These are phyloP conservation scores for Solanum corneliomulleri DNA, from an alignment of 257 asterid species.

Conservation along the genomic window DNA sequence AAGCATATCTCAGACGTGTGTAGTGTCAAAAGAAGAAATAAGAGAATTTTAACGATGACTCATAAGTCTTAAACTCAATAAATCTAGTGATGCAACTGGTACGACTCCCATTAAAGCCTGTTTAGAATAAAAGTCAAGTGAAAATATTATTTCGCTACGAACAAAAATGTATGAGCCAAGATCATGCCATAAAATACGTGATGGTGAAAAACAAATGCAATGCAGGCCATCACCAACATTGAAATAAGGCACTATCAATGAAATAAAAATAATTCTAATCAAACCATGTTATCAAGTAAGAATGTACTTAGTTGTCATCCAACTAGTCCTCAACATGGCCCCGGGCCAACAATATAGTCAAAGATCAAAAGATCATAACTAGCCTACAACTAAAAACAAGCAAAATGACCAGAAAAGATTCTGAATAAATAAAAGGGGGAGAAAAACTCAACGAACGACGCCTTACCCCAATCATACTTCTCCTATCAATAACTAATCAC, in stretches of 20 bases:
- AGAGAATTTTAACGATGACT: not conserved
- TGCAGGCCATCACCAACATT: not conserved
- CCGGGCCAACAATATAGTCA: not conserved
- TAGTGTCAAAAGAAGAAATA: too few relatives aligned
- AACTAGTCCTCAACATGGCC: not conserved
- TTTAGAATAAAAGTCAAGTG: not conserved
- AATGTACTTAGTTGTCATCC: not conserved
- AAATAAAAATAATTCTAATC: not conserved
- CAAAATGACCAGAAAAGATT: not conserved
- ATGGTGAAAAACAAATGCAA: not conserved
- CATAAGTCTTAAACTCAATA: not conserved
- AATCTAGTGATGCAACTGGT: not conserved
- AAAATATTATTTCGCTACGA: not conserved
- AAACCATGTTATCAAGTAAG: not conserved
- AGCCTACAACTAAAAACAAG: not conserved
- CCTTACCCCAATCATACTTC: not conserved
- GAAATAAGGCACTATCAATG: not conserved
- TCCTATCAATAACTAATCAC: not conserved
- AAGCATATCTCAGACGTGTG: too few relatives aligned
- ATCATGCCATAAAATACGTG: not conserved
- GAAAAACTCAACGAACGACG: too few relatives aligned
- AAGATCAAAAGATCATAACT: not conserved
- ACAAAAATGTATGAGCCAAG: not conserved
- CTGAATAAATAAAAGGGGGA: too few relatives aligned
- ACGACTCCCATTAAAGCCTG: not conserved